Evolutionary conservation across 1,284 basidiomycete genomes (phyloP).

Genomic region (Leucoagaricus sp.): DNA sequence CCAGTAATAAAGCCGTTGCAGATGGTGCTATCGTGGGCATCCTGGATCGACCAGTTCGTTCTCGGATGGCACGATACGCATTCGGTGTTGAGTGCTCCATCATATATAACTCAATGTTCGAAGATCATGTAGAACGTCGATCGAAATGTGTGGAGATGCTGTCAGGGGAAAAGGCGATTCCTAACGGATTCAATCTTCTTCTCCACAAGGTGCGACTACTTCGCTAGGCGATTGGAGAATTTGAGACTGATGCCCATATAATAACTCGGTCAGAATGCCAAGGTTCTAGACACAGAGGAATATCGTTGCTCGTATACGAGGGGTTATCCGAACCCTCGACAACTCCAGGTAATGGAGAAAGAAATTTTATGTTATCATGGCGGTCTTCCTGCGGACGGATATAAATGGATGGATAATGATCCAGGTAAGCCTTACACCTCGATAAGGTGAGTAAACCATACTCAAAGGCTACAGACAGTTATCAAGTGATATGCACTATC

Average conservation of each 20-base stretch:
- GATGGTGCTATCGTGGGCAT: slow-evolving; percentile 48
- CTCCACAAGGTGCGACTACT: slow-evolving; percentile 28
- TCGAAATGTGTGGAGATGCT: slow-evolving; percentile 25
- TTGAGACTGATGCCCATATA: neutral
- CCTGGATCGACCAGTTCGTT: slow-evolving; percentile 43
- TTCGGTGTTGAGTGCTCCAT: slow-evolving; percentile 36
- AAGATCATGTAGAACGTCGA: slow-evolving; percentile 22
- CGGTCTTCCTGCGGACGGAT: slow-evolving; percentile 6
- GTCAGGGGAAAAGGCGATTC: slow-evolving; percentile 23
- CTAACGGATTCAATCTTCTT: slow-evolving; percentile 33
- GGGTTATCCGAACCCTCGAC: neutral
- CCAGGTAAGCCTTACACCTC: neutral
- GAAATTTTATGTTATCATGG: slow-evolving; percentile 12
- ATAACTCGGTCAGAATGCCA: slow-evolving; percentile 30
- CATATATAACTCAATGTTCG: slow-evolving; percentile 31
- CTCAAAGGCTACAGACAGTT: neutral
- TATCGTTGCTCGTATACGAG: slow-evolving; percentile 23
- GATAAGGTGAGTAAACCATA: neutral
- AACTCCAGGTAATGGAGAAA: neutral
- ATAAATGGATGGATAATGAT: slow-evolving; percentile 18
- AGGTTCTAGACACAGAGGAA: slow-evolving; percentile 37
- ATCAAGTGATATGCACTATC: slow-evolving; percentile 41
- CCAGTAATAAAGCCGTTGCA: slow-evolving; percentile 49
- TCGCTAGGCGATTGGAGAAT: neutral
- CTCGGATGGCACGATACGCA: slow-evolving; percentile 38